Evolutionary conservation across 352 stramenopile species (phyloP), one percentile per base, ranked within the genome.

Genomic region (Globisporangium radiosum): DNA sequence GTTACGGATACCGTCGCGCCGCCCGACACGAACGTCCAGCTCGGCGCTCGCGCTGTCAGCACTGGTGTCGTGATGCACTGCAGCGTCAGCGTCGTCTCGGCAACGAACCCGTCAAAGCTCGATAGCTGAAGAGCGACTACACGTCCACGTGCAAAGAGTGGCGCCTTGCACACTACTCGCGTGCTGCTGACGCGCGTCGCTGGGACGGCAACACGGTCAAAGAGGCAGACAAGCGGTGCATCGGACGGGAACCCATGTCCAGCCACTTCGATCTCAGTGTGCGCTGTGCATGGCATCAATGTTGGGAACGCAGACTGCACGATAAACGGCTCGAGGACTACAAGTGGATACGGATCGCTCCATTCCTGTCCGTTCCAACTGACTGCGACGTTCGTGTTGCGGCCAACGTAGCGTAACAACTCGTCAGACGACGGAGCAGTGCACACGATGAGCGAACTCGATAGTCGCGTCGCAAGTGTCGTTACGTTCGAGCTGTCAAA

Each of bases 341-440:
- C 5, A 13, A 81, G 11, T 7, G 36, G 25, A 9, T 68, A 7
- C 3, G 7, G 6, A 1, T 60, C 36, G 48, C 71, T 71, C 73
- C 73, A 85, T 7, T 85, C 73, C 64, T 85, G 75, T 0, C 62
- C 60, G 48, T 85, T 85, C 13, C 74, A 54, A 56, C 75, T 83
- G 38, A 85, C 62, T 4, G 63, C 47, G 54, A 85, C 9, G 11
- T 36, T 60, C 9, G 19, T n/a, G 17, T 54, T 69, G 9, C 58
- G 33, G 11, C n/a, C 14, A 33, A 33, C 25, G 25, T 33, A 33
- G 2, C 25, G 25, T 33, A 33, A 33, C 25, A 13, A 7, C 11
- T 37, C 65, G 39, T 38, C 13, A 10, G 37, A 7, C 47, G 52
- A 48, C 0, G 42, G 57, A 47, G 76, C 39, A 9, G 65, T 51